phyloP scores from a whole-genome alignment of 768 basidiomycete genomes.

The Mycena leptocephala region DNA sequence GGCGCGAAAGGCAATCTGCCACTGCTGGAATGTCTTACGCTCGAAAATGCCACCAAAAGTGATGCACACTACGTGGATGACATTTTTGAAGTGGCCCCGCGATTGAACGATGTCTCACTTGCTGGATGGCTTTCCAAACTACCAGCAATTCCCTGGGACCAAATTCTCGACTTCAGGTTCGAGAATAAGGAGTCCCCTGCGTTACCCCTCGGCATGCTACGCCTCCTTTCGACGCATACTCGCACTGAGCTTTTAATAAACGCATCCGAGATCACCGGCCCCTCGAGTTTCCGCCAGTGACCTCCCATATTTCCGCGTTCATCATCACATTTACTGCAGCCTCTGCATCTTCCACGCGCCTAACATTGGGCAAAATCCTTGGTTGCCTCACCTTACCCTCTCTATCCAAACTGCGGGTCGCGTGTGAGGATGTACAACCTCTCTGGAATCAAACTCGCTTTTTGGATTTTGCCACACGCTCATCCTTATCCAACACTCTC shows the following conservation, averaged over 20 bases:
- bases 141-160: background rate
- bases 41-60: background rate
- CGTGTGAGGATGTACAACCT: background rate
- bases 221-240: background rate
- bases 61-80: background rate
- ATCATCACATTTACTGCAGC: background rate
- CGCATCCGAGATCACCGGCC: background rate
- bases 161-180: background rate
- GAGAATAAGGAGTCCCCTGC: background rate
- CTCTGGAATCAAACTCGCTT: background rate
- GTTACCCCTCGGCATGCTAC: background rate
- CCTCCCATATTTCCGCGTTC: background rate
- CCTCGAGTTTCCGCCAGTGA: background rate
- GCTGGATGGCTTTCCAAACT: background rate
- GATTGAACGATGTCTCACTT: background rate
- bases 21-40: background rate
- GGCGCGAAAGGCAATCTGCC: background rate
- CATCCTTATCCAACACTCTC: background rate
- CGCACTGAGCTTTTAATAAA: background rate
- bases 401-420: background rate
- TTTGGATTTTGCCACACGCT: background rate
- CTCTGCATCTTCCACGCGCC: background rate
- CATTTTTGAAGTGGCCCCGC: background rate
- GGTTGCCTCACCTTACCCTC: background rate
- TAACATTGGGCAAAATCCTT: background rate